Evolutionary conservation across 306 rosid genomes (phyloP).

Genomic region (Sindora glabra): DNA sequence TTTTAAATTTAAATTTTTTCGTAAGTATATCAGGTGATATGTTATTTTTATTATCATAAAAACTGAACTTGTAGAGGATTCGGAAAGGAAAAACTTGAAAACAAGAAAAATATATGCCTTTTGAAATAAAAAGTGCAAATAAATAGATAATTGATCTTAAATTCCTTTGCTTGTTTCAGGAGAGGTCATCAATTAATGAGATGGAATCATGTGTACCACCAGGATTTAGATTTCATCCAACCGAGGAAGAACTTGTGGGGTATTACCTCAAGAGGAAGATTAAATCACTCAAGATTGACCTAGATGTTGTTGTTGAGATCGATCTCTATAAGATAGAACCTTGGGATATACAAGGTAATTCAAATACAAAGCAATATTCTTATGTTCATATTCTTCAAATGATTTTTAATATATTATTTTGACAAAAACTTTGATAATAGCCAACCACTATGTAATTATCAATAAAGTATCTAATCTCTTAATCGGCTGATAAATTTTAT

Average conservation of each 20-base stretch:
- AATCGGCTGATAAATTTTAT: too few species aligned
- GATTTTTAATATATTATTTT: too few species aligned
- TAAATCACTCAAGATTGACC: constrained; percentile 62
- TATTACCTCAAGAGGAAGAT: constrained; percentile 85
- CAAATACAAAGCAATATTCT: not conserved
- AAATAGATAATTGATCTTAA: not conserved
- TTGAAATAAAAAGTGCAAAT: too few species aligned
- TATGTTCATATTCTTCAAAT: not conserved
- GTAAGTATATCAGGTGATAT: too few species aligned
- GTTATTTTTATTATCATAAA: too few species aligned
- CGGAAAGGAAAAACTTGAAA: too few species aligned
- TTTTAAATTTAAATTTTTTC: too few species aligned
- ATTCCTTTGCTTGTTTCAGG: constrained; percentile 20
- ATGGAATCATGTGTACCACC: constrained; percentile 92
- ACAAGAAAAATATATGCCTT: too few species aligned
- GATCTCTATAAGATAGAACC: constrained; percentile 94
- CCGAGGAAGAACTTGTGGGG: constrained; percentile 95
- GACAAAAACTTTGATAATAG: too few species aligned
- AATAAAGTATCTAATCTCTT: too few species aligned
- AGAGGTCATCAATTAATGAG: constrained; percentile 43
- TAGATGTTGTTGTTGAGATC: constrained; percentile 74
- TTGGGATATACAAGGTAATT: constrained; percentile 96
- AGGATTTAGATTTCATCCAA: constrained; percentile 94
- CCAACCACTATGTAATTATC: too few species aligned
- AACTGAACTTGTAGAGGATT: too few species aligned